Conservation (phyloP, 495 filamentous ascomycete genomes). For the Bacidia gigantensis region DNA sequence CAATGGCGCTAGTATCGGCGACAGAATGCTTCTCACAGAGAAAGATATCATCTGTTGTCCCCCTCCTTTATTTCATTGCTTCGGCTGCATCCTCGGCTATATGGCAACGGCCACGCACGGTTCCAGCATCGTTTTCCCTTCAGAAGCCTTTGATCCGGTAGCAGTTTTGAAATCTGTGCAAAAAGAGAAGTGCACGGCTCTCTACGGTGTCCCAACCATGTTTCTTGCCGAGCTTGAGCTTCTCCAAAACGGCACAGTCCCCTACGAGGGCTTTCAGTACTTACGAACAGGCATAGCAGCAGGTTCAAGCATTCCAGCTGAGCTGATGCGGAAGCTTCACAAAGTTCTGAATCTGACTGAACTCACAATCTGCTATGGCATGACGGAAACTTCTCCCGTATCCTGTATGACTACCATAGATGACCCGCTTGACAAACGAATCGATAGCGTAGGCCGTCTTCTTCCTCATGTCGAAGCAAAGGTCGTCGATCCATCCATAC, state of each 20-base stretch:
- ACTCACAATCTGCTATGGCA: conserved; percentile 92
- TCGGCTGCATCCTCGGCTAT: conserved; percentile 80
- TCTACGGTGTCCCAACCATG: conserved; percentile 95
- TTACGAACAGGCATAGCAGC: conserved; percentile 87
- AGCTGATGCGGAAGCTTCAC: conserved; percentile 74
- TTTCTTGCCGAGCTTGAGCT: conserved; percentile 78
- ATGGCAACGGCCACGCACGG: conserved; percentile 90
- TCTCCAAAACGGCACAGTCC: conserved; percentile 40
- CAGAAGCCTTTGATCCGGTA: conserved; percentile 72
- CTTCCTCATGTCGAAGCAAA: conserved; percentile 83
- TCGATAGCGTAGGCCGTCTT: conserved; percentile 58
- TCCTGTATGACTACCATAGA: conserved; percentile 76
- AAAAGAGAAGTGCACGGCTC: conserved; percentile 64
- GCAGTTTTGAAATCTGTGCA: conserved; percentile 58
- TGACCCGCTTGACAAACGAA: conserved; percentile 68
- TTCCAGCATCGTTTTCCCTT: conserved; percentile 70
- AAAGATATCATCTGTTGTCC: conserved; percentile 70
- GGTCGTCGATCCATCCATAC: conserved; percentile 53
- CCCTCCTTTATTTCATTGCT: conserved; percentile 86
- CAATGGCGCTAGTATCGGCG: conserved; percentile 70
- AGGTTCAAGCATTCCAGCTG: conserved; percentile 66
- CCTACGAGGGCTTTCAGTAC: conserved; percentile 46
- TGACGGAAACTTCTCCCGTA: conserved; percentile 96
- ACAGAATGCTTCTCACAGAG: conserved; percentile 63
- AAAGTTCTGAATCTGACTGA: conserved; percentile 63